These are phyloP conservation scores for Truncatella angustata DNA, from an alignment of 2,329 filamentous ascomycete species.

Conservation along the genomic window DNA sequence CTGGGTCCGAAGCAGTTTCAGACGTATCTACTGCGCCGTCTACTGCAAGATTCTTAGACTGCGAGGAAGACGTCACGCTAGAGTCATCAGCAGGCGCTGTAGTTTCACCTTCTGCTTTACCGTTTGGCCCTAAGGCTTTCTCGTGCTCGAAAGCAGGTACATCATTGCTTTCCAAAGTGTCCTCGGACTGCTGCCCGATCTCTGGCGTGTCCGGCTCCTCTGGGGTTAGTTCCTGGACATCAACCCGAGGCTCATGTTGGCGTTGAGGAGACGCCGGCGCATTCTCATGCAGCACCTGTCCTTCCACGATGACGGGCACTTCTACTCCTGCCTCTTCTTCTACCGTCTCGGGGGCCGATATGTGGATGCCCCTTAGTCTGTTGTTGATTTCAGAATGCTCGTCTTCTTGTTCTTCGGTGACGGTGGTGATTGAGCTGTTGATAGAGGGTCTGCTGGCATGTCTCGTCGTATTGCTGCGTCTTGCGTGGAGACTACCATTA, in stretches of 20 bases:
- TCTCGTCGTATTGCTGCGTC: conserved; percentile 72
- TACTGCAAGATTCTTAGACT: conserved; percentile 7
- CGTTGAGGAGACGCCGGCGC: conserved; percentile 17
- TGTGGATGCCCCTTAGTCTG: conserved; percentile 45
- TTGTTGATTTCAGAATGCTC: conserved; percentile 48
- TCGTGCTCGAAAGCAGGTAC: conserved; percentile 19
- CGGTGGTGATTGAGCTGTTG: conserved; percentile 75
- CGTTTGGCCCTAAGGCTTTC: conserved; percentile 21
- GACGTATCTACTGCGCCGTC: neutral
- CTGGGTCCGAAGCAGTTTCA: neutral
- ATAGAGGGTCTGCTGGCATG: conserved; percentile 81
- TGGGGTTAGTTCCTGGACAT: conserved; percentile 9
- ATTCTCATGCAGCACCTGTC: conserved; percentile 27
- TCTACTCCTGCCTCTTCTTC: conserved; percentile 47
- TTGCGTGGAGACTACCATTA: conserved; percentile 39
- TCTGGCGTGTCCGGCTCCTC: conserved; percentile 19
- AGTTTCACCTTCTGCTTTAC: conserved; percentile 13
- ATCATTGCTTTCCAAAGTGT: conserved; percentile 18
- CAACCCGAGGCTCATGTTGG: neutral
- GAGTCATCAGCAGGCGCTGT: neutral
- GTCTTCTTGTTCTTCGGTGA: conserved; percentile 81
- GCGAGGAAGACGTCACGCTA: conserved; percentile 3
- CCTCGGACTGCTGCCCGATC: conserved; percentile 7
- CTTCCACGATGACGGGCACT: conserved; percentile 40
- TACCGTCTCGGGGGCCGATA: conserved; percentile 55